A percentile compares a stretch with the other conserved stretches of the same genome.
These are phyloP conservation scores for Kwoniella dendrophila DNA, from an alignment of 768 basidiomycete species.

Conservation along the genomic window DNA sequence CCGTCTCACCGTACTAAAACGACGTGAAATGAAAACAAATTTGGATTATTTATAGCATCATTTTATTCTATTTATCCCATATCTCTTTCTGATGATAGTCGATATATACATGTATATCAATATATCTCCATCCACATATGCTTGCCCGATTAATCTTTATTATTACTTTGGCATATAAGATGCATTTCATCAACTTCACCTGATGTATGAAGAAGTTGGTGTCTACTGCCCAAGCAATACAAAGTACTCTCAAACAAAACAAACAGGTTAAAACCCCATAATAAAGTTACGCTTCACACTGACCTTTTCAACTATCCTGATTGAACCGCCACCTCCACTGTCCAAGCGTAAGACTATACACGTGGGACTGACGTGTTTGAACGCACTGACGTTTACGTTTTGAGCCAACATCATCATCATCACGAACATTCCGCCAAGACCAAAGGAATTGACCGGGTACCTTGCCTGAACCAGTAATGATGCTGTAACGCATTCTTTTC, in stretches of 20 bases:
- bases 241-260: too few relatives aligned
- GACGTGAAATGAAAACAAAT: background rate
- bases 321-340: background rate
- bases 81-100: too few relatives aligned
- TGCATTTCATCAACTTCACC: too few relatives aligned
- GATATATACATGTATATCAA: background rate
- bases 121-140: background rate
- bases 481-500: background rate
- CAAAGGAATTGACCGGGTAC: conserved; percentile 1
- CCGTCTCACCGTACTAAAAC: background rate
- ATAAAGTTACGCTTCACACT: too few relatives aligned
- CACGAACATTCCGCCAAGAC: conserved; percentile 5
- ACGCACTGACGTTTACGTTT: too few relatives aligned
- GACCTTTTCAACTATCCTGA: background rate
- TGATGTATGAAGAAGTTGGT: too few relatives aligned
- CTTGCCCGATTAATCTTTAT: too few relatives aligned
- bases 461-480: conserved; percentile 1
- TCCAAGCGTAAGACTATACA: background rate
- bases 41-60: background rate
- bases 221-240: too few relatives aligned
- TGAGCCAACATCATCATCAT: too few relatives aligned
- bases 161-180: too few relatives aligned
- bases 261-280: too few relatives aligned
- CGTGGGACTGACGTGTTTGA: conserved; percentile 4
- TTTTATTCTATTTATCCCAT: conserved; percentile 16